These are phyloP conservation scores for Rusavskia elegans DNA, from an alignment of 495 filamentous ascomycete species.

Conservation along the genomic window DNA sequence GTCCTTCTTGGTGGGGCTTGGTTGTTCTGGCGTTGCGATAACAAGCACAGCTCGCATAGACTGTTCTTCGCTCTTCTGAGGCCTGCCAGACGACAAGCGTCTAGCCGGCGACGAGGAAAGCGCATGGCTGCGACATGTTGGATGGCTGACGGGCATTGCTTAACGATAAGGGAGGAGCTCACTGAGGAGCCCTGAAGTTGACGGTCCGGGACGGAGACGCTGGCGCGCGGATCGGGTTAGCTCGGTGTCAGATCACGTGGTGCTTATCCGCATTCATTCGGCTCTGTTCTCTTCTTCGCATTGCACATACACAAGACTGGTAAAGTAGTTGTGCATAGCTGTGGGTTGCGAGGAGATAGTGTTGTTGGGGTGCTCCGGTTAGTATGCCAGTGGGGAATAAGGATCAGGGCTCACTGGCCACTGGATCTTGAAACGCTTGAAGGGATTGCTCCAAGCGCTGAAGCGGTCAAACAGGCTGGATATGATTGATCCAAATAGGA, in stretches of 20 bases:
- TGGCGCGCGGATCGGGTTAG: neutral
- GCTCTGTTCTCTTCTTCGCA: too few species aligned
- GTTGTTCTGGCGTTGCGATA: neutral
- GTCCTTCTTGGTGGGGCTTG: neutral
- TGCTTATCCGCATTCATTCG: neutral
- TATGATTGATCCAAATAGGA: too few species aligned
- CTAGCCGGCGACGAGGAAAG: constrained; percentile 23
- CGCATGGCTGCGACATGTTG: constrained; percentile 14
- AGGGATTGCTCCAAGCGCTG: too few species aligned
- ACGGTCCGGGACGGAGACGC: neutral
- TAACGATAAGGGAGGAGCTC: constrained; percentile 9
- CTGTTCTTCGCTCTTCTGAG: constrained; percentile 10
- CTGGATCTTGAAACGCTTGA: too few species aligned
- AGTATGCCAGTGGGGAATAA: too few species aligned
- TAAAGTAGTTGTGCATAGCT: too few species aligned
- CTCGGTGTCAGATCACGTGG: neutral
- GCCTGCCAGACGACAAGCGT: constrained; percentile 25
- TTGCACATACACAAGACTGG: too few species aligned
- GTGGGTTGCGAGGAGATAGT: too few species aligned
- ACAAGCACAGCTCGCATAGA: neutral
- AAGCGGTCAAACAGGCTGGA: too few species aligned
- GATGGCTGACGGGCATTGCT: constrained; percentile 5
- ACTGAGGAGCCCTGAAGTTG: neutral
- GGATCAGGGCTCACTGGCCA: too few species aligned
- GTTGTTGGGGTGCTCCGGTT: too few species aligned